A percentile compares a stretch with the other conserved stretches of the same genome.
These are phyloP conservation scores for Claviceps sp. DNA, from an alignment of 2,329 filamentous ascomycete genomes.

Conservation along the genomic window DNA sequence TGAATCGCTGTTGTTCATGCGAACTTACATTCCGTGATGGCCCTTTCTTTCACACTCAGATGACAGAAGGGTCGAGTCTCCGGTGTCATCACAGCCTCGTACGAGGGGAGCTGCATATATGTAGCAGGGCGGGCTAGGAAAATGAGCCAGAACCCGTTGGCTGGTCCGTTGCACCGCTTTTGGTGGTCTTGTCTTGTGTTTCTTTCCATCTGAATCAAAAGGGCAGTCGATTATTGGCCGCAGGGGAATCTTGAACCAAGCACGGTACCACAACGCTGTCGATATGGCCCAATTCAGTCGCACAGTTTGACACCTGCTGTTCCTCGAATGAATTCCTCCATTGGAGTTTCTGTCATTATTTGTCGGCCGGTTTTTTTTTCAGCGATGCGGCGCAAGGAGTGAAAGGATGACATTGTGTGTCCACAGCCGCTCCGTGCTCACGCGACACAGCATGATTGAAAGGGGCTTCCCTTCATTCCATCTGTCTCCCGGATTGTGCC, in stretches of 20 bases:
- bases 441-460: background rate
- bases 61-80: background rate
- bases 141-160: background rate
- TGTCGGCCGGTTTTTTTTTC: background rate
- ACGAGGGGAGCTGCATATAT: background rate
- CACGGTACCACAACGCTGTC: background rate
- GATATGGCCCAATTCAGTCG: background rate
- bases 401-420: background rate
- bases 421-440: background rate
- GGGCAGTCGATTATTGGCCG: background rate
- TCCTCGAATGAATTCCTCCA: background rate
- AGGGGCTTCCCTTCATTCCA: background rate
- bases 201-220: background rate
- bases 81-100: background rate
- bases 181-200: background rate
- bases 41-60: background rate
- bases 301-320: background rate
- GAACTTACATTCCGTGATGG: background rate
- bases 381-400: background rate
- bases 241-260: background rate
- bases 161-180: background rate
- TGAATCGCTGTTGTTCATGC: background rate
- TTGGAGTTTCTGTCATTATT: background rate
- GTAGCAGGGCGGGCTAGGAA: background rate
- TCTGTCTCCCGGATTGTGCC: background rate